These are phyloP conservation scores for Wallacemonas sp. DNA, from an alignment of 208 protist species.

Conservation along the genomic window DNA sequence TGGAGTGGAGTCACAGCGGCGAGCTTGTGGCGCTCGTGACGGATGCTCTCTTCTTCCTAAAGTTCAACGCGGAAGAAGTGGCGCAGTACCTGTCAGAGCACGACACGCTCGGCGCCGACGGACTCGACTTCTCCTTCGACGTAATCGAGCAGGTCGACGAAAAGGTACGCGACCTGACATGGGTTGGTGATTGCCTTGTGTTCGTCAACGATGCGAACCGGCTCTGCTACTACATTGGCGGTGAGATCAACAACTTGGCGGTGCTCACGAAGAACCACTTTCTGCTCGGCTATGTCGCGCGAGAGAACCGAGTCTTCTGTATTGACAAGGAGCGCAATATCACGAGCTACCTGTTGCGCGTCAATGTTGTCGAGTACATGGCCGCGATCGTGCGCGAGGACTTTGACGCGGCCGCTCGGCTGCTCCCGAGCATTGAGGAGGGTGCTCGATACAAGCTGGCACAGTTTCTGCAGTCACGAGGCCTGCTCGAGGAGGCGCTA, in stretches of 20 bases:
- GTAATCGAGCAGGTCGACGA: slow-evolving; percentile 94
- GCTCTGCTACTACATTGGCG: slow-evolving; percentile 97
- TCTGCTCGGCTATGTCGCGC: slow-evolving; percentile 95
- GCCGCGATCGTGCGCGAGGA: slow-evolving; percentile 95
- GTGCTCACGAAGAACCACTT: slow-evolving; percentile 92
- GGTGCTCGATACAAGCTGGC: slow-evolving; percentile 89
- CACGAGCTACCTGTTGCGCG: slow-evolving; percentile 90
- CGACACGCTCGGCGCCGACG: slow-evolving; percentile 79
- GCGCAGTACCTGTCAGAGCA: slow-evolving; percentile 60
- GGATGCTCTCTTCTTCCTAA: slow-evolving; percentile 93
- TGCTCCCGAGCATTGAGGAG: slow-evolving; percentile 86
- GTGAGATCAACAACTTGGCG: slow-evolving; percentile 92
- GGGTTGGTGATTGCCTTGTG: slow-evolving; percentile 97
- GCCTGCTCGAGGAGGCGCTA: slow-evolving; percentile 91
- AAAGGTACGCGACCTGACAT: slow-evolving; percentile 89
- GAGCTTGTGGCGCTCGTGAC: slow-evolving; percentile 90
- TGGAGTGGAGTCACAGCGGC: slow-evolving; percentile 93
- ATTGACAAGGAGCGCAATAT: slow-evolving; percentile 95
- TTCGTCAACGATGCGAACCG: slow-evolving; percentile 94
- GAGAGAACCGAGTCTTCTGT: slow-evolving; percentile 95
- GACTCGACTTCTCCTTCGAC: slow-evolving; percentile 96
- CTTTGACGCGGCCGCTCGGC: slow-evolving; percentile 82
- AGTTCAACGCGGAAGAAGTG: slow-evolving; percentile 91
- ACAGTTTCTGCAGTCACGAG: slow-evolving; percentile 94
- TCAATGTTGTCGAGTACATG: slow-evolving; percentile 97